A percentile compares a stretch with the other conserved stretches of the same genome.
phyloP scores from a whole-genome alignment of 2,329 filamentous ascomycete genomes.

The Sphaerulina populicola region DNA sequence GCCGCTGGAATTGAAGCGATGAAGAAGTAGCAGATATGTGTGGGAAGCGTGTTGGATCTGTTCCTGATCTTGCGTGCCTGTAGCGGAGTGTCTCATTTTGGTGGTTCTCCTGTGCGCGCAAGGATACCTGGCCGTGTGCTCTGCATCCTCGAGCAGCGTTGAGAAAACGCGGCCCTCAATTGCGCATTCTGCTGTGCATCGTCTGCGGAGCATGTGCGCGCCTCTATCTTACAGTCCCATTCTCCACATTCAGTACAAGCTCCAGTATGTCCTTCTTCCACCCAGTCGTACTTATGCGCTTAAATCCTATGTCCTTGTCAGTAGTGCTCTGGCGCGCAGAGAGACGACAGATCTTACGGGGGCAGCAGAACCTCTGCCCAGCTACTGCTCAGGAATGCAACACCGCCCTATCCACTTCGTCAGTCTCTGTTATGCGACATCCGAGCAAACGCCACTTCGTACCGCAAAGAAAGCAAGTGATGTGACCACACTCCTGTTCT shows the following conservation, averaged over 20 bases:
- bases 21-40: not conserved
- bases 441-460: constrained; percentile 23
- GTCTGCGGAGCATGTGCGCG: not conserved
- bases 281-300: not conserved
- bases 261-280: not conserved
- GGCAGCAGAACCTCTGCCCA: constrained; percentile 46
- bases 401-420: constrained; percentile 24
- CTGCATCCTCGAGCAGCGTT: too few relatives aligned
- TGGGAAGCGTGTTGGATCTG: not conserved
- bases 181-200: not conserved
- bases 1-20: constrained; percentile 18
- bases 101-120: too few relatives aligned
- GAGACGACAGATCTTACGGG: constrained; percentile 33
- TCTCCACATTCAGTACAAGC: constrained; percentile 3
- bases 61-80: not conserved
- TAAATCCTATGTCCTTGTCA: constrained; percentile 6
- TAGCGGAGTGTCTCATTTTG: not conserved
- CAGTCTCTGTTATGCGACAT: not conserved
- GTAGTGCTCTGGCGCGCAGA: not conserved
- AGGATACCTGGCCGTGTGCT: too few relatives aligned
- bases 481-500: constrained; percentile 45
- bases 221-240: constrained; percentile 2
- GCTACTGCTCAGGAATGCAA: constrained; percentile 47
- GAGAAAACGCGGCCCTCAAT: not conserved
- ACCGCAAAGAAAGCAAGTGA: constrained; percentile 45